Evolutionary conservation across 192 early-diverging fungal species (phyloP).

Genomic region (Dimargaris cristalligena): DNA sequence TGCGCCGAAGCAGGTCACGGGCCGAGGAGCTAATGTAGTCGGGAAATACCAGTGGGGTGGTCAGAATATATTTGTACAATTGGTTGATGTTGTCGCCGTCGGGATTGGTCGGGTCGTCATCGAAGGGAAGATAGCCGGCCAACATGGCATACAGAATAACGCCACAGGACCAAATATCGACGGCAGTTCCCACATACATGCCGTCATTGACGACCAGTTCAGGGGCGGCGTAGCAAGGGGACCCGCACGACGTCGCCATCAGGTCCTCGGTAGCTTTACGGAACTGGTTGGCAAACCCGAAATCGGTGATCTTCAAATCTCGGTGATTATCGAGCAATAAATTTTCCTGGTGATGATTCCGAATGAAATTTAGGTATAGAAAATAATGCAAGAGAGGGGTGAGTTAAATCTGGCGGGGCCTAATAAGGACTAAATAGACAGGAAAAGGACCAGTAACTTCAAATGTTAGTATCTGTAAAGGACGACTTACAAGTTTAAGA

Average conservation of each 20-base stretch:
- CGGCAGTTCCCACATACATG: slow-evolving; percentile 84
- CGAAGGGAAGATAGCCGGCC: slow-evolving; percentile 74
- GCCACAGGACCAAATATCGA: slow-evolving; percentile 98
- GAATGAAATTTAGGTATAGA: too few species aligned
- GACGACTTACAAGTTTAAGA: slow-evolving; percentile 65
- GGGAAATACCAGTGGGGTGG: slow-evolving; percentile 68
- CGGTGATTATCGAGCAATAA: slow-evolving; percentile 77
- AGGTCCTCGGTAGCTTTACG: slow-evolving; percentile 52
- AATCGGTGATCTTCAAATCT: slow-evolving; percentile 94
- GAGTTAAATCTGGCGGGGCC: too few species aligned
- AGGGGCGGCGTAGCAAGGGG: slow-evolving; percentile 97
- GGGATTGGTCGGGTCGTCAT: slow-evolving; percentile 78
- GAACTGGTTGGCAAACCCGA: slow-evolving; percentile 95
- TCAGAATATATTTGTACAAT: slow-evolving; percentile 71
- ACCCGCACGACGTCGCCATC: slow-evolving; percentile 90
- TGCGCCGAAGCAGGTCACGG: slow-evolving; percentile 62
- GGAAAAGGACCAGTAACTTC: too few species aligned
- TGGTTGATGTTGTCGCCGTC: slow-evolving; percentile 80
- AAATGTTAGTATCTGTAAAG: too few species aligned
- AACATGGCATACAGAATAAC: slow-evolving; percentile 94
- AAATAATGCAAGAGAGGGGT: too few species aligned
- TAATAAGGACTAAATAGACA: too few species aligned
- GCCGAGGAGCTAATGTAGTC: slow-evolving; percentile 63
- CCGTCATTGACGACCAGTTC: slow-evolving; percentile 96
- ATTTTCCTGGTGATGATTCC: slow-evolving; percentile 75